Evolutionary conservation across 2,329 filamentous ascomycete species (phyloP).

Genomic region (Rugonectria rugulosa): DNA sequence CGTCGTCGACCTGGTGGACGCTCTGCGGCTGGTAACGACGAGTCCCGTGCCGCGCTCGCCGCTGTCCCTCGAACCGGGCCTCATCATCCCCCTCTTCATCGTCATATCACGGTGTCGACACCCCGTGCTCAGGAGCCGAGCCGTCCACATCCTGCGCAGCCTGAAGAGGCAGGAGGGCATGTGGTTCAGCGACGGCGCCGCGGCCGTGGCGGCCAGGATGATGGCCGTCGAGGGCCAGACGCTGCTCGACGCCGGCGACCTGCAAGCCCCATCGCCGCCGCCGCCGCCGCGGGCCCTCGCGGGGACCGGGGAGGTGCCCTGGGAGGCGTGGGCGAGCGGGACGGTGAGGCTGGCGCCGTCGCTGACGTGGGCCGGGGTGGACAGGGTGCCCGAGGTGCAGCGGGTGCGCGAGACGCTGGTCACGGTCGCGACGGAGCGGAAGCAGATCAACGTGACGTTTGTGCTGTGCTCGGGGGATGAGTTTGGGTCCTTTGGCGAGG

Average conservation of each 20-base stretch:
- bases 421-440: constrained; percentile 28
- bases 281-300: not conserved
- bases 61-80: constrained; percentile 43
- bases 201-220: constrained; percentile 30
- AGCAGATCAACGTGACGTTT: constrained; percentile 29
- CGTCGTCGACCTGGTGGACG: constrained; percentile 30
- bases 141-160: constrained; percentile 33
- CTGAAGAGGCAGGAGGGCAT: constrained; percentile 43
- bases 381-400: constrained; percentile 27
- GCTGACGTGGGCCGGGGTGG: constrained; percentile 33
- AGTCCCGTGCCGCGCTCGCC: constrained; percentile 26
- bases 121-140: constrained; percentile 38
- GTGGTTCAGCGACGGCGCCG: constrained; percentile 43
- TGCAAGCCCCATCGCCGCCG: not conserved
- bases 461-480: constrained; percentile 33
- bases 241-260: constrained; percentile 27
- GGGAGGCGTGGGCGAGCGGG: constrained; percentile 33
- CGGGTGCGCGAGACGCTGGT: constrained; percentile 37
- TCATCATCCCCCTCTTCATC: constrained; percentile 43
- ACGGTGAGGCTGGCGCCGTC: constrained; percentile 14
- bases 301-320: constrained; percentile 24
- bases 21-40: constrained; percentile 24
- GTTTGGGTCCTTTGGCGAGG: constrained; percentile 19
- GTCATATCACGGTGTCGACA: constrained; percentile 41
- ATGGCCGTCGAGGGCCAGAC: constrained; percentile 34